Evolutionary conservation across 2,329 filamentous ascomycete species (phyloP), one percentile per base, ranked within the genome.

Genomic region (Cladosporium phlei): DNA sequence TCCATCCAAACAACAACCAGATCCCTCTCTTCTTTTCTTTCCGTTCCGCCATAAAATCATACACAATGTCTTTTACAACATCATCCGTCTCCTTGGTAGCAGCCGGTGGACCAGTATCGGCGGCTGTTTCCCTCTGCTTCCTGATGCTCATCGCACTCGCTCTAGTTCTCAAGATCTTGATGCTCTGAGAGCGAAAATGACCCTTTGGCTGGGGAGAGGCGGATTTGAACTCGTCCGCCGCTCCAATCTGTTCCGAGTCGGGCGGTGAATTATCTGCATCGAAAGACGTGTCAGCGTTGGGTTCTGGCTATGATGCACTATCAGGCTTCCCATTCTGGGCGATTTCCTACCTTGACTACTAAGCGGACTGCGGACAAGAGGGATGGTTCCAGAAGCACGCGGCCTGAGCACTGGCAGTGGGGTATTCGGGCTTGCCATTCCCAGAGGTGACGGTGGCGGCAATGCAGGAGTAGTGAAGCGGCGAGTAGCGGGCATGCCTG

Each of bases 21-120:
- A 62, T 55, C 2, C 55, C 51, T 21, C 48, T 59, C 58, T 59
- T 63, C n/a, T n/a, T n/a, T n/a, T n/a, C n/a, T 53, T 52, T 59
- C 45, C 55, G 57, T 17, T 52, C 52, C 10, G 40, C 33, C 37
- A 40, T 40, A 32, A 32, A 40, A 6, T 33, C 42, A 1, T 48
- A 35, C 11, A 11, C 19, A 6, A 40, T 3, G 11, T 37, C 39
- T 35, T 43, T 25, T 10, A 39, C 37, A 17, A 33, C 16, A n/a
- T 32, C 14, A 4, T 43, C 39, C 3, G 33, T 32, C 6, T 43
- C 25, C 38, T 42, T 43, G 3, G 37, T 27, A 3, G 29, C 12
- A 3, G 30, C 17, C 11, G 38, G 16, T 12, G 22, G 30, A 37
- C 58, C 59, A 16, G 48, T 55, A 42, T 63, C 59, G 1, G 57